Conservation (phyloP, 148 eudicot genomes). For the Rhododendron vialii region DNA sequence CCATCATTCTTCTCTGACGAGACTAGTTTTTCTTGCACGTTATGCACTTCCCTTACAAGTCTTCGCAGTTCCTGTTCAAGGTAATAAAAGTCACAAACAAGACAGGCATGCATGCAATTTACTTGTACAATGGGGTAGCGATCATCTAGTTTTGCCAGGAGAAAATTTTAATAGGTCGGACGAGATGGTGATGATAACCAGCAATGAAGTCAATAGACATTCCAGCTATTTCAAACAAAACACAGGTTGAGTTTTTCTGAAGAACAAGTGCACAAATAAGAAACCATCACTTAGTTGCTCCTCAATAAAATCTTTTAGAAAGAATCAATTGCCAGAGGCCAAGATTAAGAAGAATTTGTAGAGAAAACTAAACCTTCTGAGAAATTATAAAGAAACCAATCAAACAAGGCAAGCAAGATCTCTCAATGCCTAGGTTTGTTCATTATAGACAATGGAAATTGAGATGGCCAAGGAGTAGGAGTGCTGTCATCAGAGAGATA, state of each 20-base stretch:
- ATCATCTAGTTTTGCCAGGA: background rate
- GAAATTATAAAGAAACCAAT: background rate
- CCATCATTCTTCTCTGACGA: background rate
- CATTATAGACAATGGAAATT: no score
- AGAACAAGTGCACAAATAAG: background rate
- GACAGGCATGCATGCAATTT: background rate
- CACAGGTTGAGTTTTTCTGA: background rate
- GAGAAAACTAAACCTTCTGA: background rate
- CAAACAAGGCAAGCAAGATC: background rate
- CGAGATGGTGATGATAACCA: background rate
- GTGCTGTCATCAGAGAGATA: background rate
- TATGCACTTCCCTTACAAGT: background rate
- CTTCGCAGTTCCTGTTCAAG: background rate
- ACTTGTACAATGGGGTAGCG: background rate
- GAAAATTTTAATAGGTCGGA: background rate
- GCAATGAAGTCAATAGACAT: background rate
- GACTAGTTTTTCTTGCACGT: background rate
- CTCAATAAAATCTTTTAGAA: background rate
- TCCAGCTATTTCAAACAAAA: background rate
- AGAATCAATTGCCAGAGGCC: background rate
- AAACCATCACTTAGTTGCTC: background rate
- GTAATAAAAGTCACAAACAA: background rate
- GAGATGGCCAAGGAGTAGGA: background rate
- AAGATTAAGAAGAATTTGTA: background rate
- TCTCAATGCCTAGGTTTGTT: background rate